phyloP scores from a whole-genome alignment of 805 yeast species.

The Candida nanaspora region DNA sequence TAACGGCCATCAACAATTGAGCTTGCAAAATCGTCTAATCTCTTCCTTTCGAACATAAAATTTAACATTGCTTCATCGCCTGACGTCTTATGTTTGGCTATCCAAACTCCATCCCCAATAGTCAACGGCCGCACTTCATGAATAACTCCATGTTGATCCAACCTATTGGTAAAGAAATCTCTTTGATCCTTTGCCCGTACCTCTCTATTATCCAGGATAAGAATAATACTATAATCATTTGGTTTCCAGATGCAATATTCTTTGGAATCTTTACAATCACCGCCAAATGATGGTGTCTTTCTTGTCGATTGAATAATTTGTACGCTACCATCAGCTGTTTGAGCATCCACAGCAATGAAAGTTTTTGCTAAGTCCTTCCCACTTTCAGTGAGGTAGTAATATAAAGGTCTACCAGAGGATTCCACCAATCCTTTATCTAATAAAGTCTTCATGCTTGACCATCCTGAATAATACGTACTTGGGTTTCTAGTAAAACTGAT shows the following conservation, averaged over 20 bases:
- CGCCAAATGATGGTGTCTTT: conserved; percentile 5
- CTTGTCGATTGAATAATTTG: too few species aligned
- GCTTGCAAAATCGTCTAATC: conserved; percentile 75
- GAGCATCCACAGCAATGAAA: conserved; percentile 39
- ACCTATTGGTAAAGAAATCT: conserved; percentile 55
- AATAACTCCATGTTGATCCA: conserved; percentile 40
- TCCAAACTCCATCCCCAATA: conserved; percentile 88
- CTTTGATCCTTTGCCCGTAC: conserved; percentile 62
- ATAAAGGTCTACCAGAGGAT: conserved; percentile 48
- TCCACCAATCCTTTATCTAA: conserved; percentile 52
- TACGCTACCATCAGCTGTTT: too few species aligned
- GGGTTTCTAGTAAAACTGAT: conserved; percentile 54
- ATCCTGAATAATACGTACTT: conserved; percentile 63
- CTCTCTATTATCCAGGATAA: conserved; percentile 79
- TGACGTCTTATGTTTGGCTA: conserved; percentile 59
- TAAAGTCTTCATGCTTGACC: conserved; percentile 64
- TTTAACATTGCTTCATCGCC: conserved; percentile 64
- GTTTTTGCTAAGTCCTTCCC: conserved; percentile 64
- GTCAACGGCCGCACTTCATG: conserved; percentile 53
- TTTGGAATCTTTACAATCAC: conserved; percentile 24
- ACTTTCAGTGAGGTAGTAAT: conserved; percentile 61
- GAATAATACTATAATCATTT: conserved; percentile 49
- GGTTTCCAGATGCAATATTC: conserved; percentile 45
- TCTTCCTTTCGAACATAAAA: conserved; percentile 82
- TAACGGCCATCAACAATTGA: conserved; percentile 88